Evolutionary conservation across 805 yeast species (phyloP).

Genomic region (Suhomyces kilbournensis): DNA sequence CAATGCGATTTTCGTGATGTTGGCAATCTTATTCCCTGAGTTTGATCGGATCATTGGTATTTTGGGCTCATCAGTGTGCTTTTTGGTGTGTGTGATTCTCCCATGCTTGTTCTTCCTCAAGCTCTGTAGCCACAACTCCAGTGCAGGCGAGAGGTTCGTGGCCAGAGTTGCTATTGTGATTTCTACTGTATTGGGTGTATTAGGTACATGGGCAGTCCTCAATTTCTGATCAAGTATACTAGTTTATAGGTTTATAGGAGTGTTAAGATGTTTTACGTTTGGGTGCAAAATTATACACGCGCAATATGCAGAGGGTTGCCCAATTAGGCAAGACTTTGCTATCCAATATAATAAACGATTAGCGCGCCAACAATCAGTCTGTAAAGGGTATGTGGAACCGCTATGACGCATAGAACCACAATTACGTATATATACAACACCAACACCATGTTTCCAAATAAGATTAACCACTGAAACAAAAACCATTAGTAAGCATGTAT

Average conservation of each 20-base stretch:
- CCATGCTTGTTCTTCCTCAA: conserved; percentile 37
- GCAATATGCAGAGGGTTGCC: neutral
- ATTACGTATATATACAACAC: neutral
- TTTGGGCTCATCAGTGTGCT: conserved; percentile 42
- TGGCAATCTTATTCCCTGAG: conserved; percentile 32
- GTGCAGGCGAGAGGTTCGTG: conserved; percentile 12
- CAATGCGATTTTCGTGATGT: conserved; percentile 17
- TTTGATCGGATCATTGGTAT: conserved; percentile 42
- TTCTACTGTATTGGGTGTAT: conserved; percentile 14
- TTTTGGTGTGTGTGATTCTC: conserved; percentile 37
- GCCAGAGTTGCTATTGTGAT: conserved; percentile 9
- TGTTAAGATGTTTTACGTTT: neutral
- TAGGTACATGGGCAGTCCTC: conserved; percentile 18
- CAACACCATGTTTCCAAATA: neutral
- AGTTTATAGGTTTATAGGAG: no score
- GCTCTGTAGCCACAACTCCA: conserved; percentile 17
- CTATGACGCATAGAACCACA: neutral
- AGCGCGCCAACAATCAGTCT: no score
- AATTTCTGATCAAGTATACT: no score
- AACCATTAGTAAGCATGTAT: conserved; percentile 25
- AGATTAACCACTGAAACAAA: neutral
- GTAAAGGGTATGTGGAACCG: neutral
- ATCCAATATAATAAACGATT: no score
- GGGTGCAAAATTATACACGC: neutral
- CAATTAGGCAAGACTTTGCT: no score